Percentiles rank a stretch among this genome's conserved stretches.
phyloP scores from a whole-genome alignment of 257 asterid genomes.

The Capsicum pubescens region DNA sequence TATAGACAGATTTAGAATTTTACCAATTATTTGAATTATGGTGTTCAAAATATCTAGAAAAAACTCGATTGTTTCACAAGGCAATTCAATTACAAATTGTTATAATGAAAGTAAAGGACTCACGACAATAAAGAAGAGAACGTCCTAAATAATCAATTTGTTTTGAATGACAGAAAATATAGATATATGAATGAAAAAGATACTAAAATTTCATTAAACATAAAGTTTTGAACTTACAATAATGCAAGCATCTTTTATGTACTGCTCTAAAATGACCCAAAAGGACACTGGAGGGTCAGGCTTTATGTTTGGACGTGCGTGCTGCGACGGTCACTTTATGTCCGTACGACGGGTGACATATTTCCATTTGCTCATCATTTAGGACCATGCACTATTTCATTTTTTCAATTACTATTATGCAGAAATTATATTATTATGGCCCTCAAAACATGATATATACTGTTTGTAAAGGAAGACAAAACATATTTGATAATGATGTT shows the following conservation, averaged over 20 bases:
- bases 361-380: background rate
- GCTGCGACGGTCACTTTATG: background rate
- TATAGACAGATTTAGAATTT: background rate
- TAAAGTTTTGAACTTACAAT: background rate
- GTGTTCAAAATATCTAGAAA: background rate
- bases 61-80: background rate
- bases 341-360: background rate
- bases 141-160: no score
- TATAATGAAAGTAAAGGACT: background rate
- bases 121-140: background rate
- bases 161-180: no score
- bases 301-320: background rate
- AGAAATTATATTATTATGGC: background rate
- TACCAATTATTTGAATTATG: no score
- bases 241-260: no score
- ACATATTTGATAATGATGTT: no score
- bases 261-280: background rate
- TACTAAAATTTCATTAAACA: no score
- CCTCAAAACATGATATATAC: no score
- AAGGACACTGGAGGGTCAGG: background rate
- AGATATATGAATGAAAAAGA: no score
- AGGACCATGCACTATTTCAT: background rate
- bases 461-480: no score
- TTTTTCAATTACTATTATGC: background rate
- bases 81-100: background rate